Percentiles rank a stretch among this genome's conserved stretches.
These are phyloP conservation scores for Pisolithus microcarpus DNA, from an alignment of 768 basidiomycete species.

Conservation along the genomic window DNA sequence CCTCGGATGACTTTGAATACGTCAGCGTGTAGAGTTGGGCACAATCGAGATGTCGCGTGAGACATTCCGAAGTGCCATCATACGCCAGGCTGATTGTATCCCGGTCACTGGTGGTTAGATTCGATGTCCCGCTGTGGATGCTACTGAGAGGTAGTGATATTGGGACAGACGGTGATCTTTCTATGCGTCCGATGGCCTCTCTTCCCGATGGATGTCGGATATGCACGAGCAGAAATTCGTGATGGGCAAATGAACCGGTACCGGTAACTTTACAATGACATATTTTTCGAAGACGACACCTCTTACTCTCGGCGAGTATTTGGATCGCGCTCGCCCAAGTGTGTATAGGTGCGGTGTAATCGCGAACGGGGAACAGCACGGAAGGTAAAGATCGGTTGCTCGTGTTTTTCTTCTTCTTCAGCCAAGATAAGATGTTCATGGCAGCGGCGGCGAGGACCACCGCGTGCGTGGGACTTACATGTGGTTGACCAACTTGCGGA, in stretches of 20 bases:
- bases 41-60: slow-evolving; percentile 1
- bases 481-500: no score
- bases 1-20: neutral
- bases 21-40: slow-evolving; percentile 2
- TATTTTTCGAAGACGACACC: slow-evolving; percentile 6
- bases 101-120: neutral
- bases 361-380: slow-evolving; percentile 2
- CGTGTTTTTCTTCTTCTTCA: no score
- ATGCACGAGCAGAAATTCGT: slow-evolving; percentile 7
- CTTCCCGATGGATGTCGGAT: slow-evolving; percentile 4
- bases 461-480: no score
- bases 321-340: slow-evolving; percentile 5
- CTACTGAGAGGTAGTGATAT: neutral
- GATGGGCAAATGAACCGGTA: neutral
- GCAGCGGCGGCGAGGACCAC: no score
- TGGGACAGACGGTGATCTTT: neutral
- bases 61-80: slow-evolving; percentile 5
- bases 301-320: neutral
- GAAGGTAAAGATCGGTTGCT: neutral
- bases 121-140: neutral
- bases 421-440: no score
- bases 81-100: slow-evolving; percentile 4
- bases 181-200: slow-evolving; percentile 3
- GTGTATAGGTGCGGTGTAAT: slow-evolving; percentile 2
- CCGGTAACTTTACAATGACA: neutral